Evolutionary conservation across 768 basidiomycete species (phyloP), one percentile per base, ranked within the genome.

Genomic region (Amanita thiersii): DNA sequence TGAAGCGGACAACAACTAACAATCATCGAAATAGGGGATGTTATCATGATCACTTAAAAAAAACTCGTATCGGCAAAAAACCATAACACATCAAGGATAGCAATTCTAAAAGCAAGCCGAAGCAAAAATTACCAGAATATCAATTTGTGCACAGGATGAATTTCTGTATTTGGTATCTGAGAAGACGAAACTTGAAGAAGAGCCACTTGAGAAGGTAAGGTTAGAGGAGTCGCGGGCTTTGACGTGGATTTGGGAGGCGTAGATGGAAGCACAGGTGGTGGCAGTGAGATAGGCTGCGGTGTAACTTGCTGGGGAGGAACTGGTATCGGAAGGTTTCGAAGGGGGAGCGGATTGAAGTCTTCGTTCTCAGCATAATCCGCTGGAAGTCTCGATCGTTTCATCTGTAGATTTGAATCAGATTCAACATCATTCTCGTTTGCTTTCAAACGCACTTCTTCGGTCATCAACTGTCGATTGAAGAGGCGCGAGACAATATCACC

Each of bases 381-480:
- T 9, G 42, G 42, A 18, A 43, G 42, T 15, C 42, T 20, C 18
- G 37, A 33, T 4, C 19, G 35, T 17, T 37, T 43, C 24, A 43
- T 6, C 42, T 43, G 21, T 37, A 7, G 7, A 28, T 7, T 7
- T 28, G n/a, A 7, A 28, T 28, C 26, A 28, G 26, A 28, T 28
- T 28, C 26, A n/a, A 7, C n/a, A n/a, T n/a, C n/a, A n/a, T n/a
- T n/a, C n/a, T n/a, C n/a, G n/a, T n/a, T n/a, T n/a, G n/a, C n/a
- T n/a, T n/a, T n/a, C n/a, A n/a, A n/a, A n/a, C n/a, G n/a, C 50
- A 86, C 87, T 64, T 86, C 81, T 39, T 68, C 64, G 44, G 70
- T 75, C 86, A 90, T 88, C 20, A 86, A 63, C 35, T 67, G 68
- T 20, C 71, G 62, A 19, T 67, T 70, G 37, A 89, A 60, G 18